A percentile compares a stretch with the other conserved stretches of the same genome.
Conservation (phyloP, 306 rosid species). For the Rosa rugosa region DNA sequence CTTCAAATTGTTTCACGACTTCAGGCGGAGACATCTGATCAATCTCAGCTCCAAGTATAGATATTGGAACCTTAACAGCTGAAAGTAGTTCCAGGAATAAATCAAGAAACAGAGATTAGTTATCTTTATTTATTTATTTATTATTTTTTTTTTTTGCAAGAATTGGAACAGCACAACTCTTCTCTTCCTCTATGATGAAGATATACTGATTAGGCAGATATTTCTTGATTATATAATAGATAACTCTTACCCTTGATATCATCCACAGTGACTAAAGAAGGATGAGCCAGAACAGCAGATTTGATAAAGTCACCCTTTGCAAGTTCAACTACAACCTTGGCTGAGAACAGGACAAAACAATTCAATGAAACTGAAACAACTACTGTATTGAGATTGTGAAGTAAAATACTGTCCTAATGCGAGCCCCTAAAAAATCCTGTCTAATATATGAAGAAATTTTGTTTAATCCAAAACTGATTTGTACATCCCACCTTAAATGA, state of each 20-base stretch:
- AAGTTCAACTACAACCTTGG: conserved; percentile 40
- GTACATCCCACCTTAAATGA: background rate
- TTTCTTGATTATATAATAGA: background rate
- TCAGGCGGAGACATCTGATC: conserved; percentile 39
- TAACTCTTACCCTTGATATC: conserved; percentile 58
- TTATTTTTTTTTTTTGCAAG: background rate
- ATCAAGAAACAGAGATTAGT: background rate
- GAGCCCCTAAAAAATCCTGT: background rate
- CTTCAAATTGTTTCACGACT: conserved; percentile 41
- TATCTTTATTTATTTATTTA: too few relatives aligned
- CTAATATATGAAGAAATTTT: background rate
- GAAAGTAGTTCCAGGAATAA: conserved; percentile 7
- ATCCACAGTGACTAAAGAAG: conserved; percentile 40
- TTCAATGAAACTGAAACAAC: background rate
- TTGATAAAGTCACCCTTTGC: conserved; percentile 37
- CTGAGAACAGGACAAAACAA: conserved; percentile 30
- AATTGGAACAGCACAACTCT: background rate
- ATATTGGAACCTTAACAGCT: conserved; percentile 51
- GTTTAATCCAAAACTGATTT: background rate
- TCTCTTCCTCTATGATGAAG: background rate
- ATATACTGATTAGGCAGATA: background rate
- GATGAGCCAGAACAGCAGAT: conserved; percentile 49
- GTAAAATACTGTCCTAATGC: background rate
- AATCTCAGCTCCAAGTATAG: conserved; percentile 50
- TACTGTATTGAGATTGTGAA: background rate